A percentile compares a stretch with the other conserved stretches of the same genome.
These are phyloP conservation scores for Aurantiochytrium sp. DNA, from an alignment of 108 stramenopile species.

Conservation along the genomic window DNA sequence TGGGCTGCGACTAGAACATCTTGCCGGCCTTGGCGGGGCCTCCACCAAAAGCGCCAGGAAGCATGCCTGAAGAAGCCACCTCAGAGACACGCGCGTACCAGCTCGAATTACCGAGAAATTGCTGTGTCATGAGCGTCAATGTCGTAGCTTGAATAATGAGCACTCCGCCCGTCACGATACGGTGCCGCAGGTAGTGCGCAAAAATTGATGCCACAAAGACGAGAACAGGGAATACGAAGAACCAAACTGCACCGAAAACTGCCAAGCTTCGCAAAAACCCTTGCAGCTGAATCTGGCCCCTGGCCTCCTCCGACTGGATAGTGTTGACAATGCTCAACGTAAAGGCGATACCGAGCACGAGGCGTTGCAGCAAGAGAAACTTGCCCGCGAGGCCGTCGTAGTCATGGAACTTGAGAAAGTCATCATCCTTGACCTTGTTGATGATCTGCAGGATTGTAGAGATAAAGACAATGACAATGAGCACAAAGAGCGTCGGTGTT, in stretches of 20 bases:
- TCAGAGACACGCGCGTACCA: not conserved
- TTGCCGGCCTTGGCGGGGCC: not conserved
- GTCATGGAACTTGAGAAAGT: slow-evolving; percentile 9
- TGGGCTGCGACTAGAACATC: not conserved
- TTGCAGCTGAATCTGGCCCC: not conserved
- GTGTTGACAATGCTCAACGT: not conserved
- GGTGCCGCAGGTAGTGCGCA: slow-evolving; percentile 17
- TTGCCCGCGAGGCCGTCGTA: not conserved
- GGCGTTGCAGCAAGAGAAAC: not conserved
- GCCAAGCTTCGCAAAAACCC: not conserved
- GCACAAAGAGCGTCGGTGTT: not conserved
- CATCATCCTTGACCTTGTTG: slow-evolving; percentile 11
- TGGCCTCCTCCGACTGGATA: not conserved
- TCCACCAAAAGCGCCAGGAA: not conserved
- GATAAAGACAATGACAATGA: slow-evolving; percentile 2
- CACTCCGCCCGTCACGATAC: not conserved
- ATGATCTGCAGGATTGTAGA: not conserved
- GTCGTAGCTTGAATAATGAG: not conserved
- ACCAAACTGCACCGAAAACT: not conserved
- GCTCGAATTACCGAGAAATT: not conserved
- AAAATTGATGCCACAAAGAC: not conserved
- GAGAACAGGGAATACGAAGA: not conserved
- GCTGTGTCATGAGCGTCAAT: not conserved
- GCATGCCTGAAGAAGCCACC: not conserved
- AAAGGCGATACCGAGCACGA: not conserved